These are phyloP conservation scores for Phytophthora nicotianae DNA, from an alignment of 352 stramenopile genomes.

Conservation along the genomic window DNA sequence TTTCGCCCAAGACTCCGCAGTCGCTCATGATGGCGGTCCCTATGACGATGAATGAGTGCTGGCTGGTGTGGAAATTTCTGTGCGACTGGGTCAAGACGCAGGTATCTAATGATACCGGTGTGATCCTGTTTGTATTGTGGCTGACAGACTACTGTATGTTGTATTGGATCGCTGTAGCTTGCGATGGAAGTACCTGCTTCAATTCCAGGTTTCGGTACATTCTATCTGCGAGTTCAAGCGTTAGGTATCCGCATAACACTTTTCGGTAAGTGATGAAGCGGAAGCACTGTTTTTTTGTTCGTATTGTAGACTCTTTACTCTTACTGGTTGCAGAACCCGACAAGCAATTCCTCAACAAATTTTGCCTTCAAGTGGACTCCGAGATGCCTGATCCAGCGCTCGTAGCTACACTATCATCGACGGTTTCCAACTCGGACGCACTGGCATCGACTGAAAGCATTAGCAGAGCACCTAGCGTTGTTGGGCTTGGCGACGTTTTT, in stretches of 20 bases:
- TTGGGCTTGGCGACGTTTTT: constrained; percentile 23
- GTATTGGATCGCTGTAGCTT: constrained; percentile 42
- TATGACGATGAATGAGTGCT: constrained; percentile 57
- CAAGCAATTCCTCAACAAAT: constrained; percentile 55
- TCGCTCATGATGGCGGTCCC: constrained; percentile 51
- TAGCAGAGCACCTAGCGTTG: constrained; percentile 9
- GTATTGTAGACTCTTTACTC: not conserved
- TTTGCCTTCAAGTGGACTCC: constrained; percentile 45
- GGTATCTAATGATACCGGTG: constrained; percentile 19
- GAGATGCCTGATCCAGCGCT: constrained; percentile 23
- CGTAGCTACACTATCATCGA: constrained; percentile 7
- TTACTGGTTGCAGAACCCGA: constrained; percentile 51
- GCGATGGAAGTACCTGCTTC: constrained; percentile 71
- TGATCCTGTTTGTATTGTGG: not conserved
- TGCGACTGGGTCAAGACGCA: constrained; percentile 74
- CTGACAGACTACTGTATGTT: not conserved
- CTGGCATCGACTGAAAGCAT: not conserved
- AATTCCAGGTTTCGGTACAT: constrained; percentile 72
- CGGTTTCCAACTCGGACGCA: constrained; percentile 7
- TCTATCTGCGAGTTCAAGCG: constrained; percentile 53
- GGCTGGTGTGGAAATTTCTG: constrained; percentile 70
- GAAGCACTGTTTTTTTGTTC: not conserved
- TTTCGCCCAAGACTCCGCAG: constrained; percentile 52
- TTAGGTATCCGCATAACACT: constrained; percentile 63
- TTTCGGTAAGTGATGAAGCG: constrained; percentile 49